phyloP scores from a whole-genome alignment of 345 rosid species.

The Linum usitatissimum region DNA sequence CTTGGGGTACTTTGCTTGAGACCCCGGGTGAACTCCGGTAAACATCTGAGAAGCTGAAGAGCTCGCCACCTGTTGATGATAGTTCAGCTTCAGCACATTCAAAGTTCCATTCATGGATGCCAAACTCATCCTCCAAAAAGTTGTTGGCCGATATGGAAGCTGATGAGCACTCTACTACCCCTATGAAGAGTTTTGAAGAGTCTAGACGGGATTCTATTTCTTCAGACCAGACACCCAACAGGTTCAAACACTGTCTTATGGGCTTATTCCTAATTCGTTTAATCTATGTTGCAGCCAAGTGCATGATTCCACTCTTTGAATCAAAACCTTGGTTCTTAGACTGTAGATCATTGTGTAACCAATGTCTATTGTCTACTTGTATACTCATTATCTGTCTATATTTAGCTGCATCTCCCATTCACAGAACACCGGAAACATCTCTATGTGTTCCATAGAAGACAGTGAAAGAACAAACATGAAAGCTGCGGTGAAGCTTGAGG shows the following conservation, averaged over 20 bases:
- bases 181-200: conserved; percentile 30
- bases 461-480: conserved; percentile 24
- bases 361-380: not conserved
- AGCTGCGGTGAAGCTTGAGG: conserved; percentile 16
- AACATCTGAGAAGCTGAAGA: conserved; percentile 29
- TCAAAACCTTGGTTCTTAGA: no score
- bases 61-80: conserved; percentile 27
- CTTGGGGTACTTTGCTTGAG: conserved; percentile 48
- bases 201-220: conserved; percentile 30
- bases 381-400: conserved; percentile 6
- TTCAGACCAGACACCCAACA: conserved; percentile 8
- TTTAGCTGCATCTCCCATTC: conserved; percentile 43
- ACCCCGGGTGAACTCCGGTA: conserved; percentile 56
- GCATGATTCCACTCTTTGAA: not conserved
- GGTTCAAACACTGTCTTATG: not conserved
- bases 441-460: conserved; percentile 31
- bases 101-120: conserved; percentile 55
- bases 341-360: not conserved
- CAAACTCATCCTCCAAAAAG: conserved; percentile 30
- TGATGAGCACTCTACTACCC: conserved; percentile 25
- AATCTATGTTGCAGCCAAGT: not conserved
- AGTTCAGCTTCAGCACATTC: conserved; percentile 36
- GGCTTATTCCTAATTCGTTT: not conserved
- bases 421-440: conserved; percentile 20
- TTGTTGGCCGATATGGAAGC: conserved; percentile 30